phyloP scores from a whole-genome alignment of 2,329 filamentous ascomycete species.

The Verticillium nubilum region DNA sequence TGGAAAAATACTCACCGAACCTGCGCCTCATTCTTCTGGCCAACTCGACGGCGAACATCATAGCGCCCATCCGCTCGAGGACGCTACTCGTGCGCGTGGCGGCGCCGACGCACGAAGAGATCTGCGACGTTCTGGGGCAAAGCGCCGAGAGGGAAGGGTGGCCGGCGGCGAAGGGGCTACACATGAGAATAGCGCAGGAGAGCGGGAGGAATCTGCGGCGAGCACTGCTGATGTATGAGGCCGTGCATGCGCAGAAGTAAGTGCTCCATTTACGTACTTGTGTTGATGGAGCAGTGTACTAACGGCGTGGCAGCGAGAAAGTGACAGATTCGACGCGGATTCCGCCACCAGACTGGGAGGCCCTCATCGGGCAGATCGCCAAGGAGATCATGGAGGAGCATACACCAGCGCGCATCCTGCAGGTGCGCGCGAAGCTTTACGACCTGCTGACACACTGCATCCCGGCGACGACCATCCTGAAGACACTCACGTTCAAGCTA shows the following conservation, averaged over 20 bases:
- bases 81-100: constrained; percentile 89
- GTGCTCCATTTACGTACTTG: constrained; percentile 20
- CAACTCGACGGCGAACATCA: constrained; percentile 97
- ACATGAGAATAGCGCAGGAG: constrained; percentile 80
- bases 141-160: constrained; percentile 77
- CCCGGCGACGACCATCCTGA: constrained; percentile 87
- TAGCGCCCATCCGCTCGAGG: constrained; percentile 92
- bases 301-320: constrained; percentile 63
- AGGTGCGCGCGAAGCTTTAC: constrained; percentile 91
- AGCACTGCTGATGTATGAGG: constrained; percentile 93
- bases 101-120: constrained; percentile 80
- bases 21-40: constrained; percentile 85
- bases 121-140: constrained; percentile 67
- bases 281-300: constrained; percentile 15
- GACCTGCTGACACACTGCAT: constrained; percentile 97
- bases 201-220: constrained; percentile 86
- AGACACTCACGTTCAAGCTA: constrained; percentile 91
- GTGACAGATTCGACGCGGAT: constrained; percentile 83
- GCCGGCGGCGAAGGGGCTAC: constrained; percentile 68
- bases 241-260: constrained; percentile 95
- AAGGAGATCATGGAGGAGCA: constrained; percentile 90
- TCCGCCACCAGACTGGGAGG: constrained; percentile 95
- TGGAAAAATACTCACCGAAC: constrained; percentile 99
- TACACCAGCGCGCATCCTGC: constrained; percentile 80
- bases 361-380: constrained; percentile 82